Base-by-base conservation (phyloP, 2,329 filamentous ascomycete genomes). In the Nemania serpens region DNA sequence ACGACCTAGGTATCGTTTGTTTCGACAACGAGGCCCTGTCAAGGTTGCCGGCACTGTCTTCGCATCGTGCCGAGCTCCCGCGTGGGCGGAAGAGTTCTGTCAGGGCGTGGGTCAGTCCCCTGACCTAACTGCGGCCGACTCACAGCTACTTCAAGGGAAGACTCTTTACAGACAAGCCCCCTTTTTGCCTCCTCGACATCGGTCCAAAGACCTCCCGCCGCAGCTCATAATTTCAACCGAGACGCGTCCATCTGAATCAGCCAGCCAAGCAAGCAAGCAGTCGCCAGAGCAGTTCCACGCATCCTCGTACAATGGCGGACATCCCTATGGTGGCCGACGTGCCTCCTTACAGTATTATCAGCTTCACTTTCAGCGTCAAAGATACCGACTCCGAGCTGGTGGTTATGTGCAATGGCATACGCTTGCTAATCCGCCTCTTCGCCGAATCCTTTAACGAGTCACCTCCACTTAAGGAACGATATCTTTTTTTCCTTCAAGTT, bases 361-460 rank as follows among this genome's bases (percentile, higher is more conserved):
- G 12, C 17, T 45, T 45, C 42, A 45, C 20, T 20, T 45, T 45
- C 20, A 20, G 20, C 42, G 9, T 22, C 20, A 22, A 45, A 41
- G 13, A 51, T 51, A 51, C 36, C 18, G 22, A 51, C 3, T 51
- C 48, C 2, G 48, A 25, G 37, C 4, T 51, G 15, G 22, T 42
- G 22, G 34, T 51, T 15, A 51, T 51, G 37, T 41, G 48, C 22
- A 51, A 41, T 42, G 36, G 48, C 48, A 41, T 15, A 33, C 18
- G 36, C 36, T 51, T 42, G 12, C 4, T 42, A n/a, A 51, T 51
- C 48, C 36, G 25, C 48, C 48, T 51, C 48, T 41, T 33, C 48
- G 33, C 48, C 36, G 48, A 51, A 10, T 41, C 20, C 36, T 51
- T 50, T 29, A 37, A 51, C 37, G 22, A 41, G 22, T 41, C 34